Evolutionary conservation across 1,284 basidiomycete genomes (phyloP).

Genomic region (Ganoderma lingzhi): DNA sequence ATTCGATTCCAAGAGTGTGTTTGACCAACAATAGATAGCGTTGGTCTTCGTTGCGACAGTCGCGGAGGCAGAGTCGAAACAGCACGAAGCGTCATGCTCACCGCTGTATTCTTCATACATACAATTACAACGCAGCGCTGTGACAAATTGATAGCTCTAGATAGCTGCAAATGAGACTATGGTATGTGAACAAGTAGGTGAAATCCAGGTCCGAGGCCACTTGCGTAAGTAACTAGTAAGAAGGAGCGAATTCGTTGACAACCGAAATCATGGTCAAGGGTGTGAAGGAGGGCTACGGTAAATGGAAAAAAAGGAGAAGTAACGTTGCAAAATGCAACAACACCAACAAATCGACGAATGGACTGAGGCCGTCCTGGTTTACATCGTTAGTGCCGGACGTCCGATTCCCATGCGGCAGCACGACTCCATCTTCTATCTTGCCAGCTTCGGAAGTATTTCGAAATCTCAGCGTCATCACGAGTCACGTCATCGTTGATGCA

Average conservation of each 20-base stretch:
- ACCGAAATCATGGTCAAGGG: background rate
- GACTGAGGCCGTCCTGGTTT: background rate
- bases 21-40: background rate
- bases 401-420: slow-evolving; percentile 3
- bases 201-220: background rate
- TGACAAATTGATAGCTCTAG: background rate
- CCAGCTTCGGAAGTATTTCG: slow-evolving; percentile 15
- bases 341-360: background rate
- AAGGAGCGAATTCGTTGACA: background rate
- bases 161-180: background rate
- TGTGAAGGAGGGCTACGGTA: background rate
- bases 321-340: background rate
- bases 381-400: background rate
- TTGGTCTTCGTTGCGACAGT: background rate
- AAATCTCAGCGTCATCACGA: slow-evolving; percentile 32
- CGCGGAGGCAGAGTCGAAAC: background rate
- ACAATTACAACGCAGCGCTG: background rate
- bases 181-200: background rate
- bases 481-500: slow-evolving; percentile 42
- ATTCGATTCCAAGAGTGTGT: background rate
- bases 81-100: background rate
- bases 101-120: background rate
- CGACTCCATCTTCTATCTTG: background rate
- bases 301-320: background rate
- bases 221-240: background rate